These are phyloP conservation scores for Rhodotorula glutinis DNA, from an alignment of 1,284 basidiomycete genomes.

Conservation along the genomic window DNA sequence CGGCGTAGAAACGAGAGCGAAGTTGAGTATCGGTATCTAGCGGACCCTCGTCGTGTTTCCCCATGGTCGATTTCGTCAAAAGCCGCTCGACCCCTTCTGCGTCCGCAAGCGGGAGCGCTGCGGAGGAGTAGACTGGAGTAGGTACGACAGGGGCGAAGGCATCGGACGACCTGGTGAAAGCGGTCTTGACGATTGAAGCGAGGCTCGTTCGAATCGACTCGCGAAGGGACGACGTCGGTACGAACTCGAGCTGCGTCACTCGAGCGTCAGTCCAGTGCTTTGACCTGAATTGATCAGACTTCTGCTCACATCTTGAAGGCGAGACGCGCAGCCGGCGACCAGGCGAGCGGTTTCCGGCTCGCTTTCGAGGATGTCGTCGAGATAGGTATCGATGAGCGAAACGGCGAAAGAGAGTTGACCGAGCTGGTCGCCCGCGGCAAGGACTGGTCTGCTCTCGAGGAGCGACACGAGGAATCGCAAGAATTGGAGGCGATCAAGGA, in stretches of 20 bases:
- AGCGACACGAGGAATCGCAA: slow-evolving; percentile 80
- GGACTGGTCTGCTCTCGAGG: slow-evolving; percentile 57
- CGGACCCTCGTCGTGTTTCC: neutral
- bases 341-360: slow-evolving; percentile 4
- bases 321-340: slow-evolving; percentile 57
- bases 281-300: neutral
- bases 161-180: slow-evolving; percentile 32
- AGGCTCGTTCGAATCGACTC: neutral
- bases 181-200: slow-evolving; percentile 19
- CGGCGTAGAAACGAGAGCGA: slow-evolving; percentile 15
- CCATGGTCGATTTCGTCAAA: neutral
- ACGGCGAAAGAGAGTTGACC: slow-evolving; percentile 80
- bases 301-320: slow-evolving; percentile 63
- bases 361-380: slow-evolving; percentile 64
- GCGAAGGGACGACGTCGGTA: neutral
- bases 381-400: slow-evolving; percentile 72
- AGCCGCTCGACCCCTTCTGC: slow-evolving; percentile 4
- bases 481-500: slow-evolving; percentile 77
- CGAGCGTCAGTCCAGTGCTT: neutral
- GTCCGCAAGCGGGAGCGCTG: no score
- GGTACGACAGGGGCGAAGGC: slow-evolving; percentile 30
- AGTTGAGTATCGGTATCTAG: slow-evolving; percentile 2
- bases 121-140: neutral
- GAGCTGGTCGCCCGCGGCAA: slow-evolving; percentile 59
- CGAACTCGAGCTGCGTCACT: neutral